Base-by-base conservation (phyloP, 805 yeast species). In the Metschnikowia rubicola region DNA sequence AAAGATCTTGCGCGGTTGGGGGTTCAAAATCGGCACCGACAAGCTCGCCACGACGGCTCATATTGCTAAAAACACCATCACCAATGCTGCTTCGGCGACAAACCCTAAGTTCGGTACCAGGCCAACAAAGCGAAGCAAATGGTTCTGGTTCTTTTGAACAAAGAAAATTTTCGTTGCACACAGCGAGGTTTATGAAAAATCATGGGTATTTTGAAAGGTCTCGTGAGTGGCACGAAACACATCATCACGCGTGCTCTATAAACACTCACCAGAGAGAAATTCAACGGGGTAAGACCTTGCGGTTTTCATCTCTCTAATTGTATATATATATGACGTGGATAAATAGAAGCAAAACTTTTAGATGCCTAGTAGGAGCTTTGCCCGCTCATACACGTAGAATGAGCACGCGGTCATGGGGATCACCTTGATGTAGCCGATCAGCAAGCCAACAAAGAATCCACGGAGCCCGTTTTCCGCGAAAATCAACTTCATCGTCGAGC, bases 361-460 rank as follows among this genome's bases (percentile, higher is more conserved):
- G 39, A 90, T 86, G 37, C 88, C 86, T 44, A 94, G 66, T 44
- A 74, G 65, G 56, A 71, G 70, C 70, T 94, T 94, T 68, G 84
- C 75, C 49, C 96, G 75, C 67, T 92, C 99, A 67, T 94, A 94
- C 33, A 92, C 97, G 63, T 81, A 91, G 66, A 92, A 92, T 12
- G 97, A 85, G 65, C 97, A 91, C 33, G 98, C 96, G 60, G 84
- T 92, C 99, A 94, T 94, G 8, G 99, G 99, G 15, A 88, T 81
- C 32, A 94, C 96, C 66, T 94, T 94, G 57, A 94, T 79, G 65
- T 90, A 94, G 0, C 99, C 99, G 56, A 94, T 92, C 55, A 94
- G 84, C 59, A 94, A 77, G 2, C 99, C 99, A 11, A 94, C 95
- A 62, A 86, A 94, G 65, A 87, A 91, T 12, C 99, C 98, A 57